Percentiles rank a stretch among this genome's conserved stretches.
These are phyloP conservation scores for Pleurostoma richardsiae DNA, from an alignment of 2,329 filamentous ascomycete genomes.

Conservation along the genomic window DNA sequence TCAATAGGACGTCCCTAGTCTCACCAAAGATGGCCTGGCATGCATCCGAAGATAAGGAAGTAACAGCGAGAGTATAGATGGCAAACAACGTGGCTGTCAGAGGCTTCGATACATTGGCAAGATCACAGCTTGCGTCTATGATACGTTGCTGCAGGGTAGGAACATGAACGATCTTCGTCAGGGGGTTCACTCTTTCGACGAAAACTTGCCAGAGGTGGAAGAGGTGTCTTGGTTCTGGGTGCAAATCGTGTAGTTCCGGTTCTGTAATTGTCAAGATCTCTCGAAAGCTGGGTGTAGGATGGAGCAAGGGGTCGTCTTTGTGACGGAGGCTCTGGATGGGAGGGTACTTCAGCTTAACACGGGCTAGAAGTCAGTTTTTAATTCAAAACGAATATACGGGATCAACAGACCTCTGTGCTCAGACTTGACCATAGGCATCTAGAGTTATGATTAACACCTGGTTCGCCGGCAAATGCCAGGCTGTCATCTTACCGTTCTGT, in stretches of 20 bases:
- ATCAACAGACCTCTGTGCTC: neutral
- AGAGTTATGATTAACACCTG: neutral
- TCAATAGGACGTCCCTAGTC: slow-evolving; percentile 8
- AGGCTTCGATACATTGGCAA: slow-evolving; percentile 6
- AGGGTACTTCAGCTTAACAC: slow-evolving; percentile 1
- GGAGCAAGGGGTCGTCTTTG: slow-evolving; percentile 13
- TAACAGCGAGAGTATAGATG: slow-evolving; percentile 19
- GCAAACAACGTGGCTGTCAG: slow-evolving; percentile 19
- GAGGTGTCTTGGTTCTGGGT: slow-evolving; percentile 23
- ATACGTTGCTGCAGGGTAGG: slow-evolving; percentile 23
- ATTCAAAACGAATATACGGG: neutral
- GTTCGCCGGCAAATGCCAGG: neutral
- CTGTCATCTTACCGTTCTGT: neutral
- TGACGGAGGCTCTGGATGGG: slow-evolving; percentile 11
- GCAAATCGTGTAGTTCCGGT: slow-evolving; percentile 3
- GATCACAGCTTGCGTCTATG: slow-evolving; percentile 21
- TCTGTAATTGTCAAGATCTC: neutral
- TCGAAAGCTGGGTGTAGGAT: slow-evolving; percentile 7
- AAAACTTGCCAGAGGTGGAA: slow-evolving; percentile 25
- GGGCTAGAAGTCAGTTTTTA: neutral
- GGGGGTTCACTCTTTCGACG: slow-evolving; percentile 23
- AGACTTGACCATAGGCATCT: slow-evolving; percentile 2
- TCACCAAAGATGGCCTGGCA: slow-evolving; percentile 12
- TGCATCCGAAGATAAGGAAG: slow-evolving; percentile 10
- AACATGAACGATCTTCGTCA: slow-evolving; percentile 23